phyloP scores from a whole-genome alignment of 2,329 filamentous ascomycete species.

The Cephalotrichum gorgonifer region DNA sequence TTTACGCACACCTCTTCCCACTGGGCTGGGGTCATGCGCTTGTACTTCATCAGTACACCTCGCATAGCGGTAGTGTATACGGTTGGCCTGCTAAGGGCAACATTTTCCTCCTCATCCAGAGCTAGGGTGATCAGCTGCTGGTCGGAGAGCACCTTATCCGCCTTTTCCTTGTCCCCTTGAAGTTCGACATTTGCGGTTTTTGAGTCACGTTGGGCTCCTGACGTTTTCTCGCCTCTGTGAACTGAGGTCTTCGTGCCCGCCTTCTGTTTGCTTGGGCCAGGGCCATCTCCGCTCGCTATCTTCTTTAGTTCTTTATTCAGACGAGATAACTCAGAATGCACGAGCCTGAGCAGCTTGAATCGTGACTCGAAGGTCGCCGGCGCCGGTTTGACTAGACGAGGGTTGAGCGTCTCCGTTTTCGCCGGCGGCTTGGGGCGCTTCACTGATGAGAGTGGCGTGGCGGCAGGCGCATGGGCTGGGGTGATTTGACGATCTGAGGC shows the following conservation, averaged over 20 bases:
- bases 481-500: neutral
- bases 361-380: constrained; percentile 49
- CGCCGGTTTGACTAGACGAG: constrained; percentile 48
- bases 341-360: constrained; percentile 45
- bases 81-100: constrained; percentile 53
- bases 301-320: constrained; percentile 55
- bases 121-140: constrained; percentile 59
- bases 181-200: constrained; percentile 23
- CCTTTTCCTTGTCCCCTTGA: constrained; percentile 29
- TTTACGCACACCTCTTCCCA: constrained; percentile 42
- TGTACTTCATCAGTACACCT: constrained; percentile 64
- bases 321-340: constrained; percentile 56
- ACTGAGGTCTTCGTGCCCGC: constrained; percentile 7
- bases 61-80: constrained; percentile 83
- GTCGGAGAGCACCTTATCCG: constrained; percentile 45
- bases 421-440: constrained; percentile 9
- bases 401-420: constrained; percentile 51
- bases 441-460: constrained; percentile 7
- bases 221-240: neutral
- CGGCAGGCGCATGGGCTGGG: constrained; percentile 6
- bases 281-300: constrained; percentile 12
- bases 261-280: neutral
- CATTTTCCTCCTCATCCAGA: constrained; percentile 69
- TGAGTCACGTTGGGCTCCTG: neutral
- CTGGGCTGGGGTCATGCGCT: constrained; percentile 59